Percentiles rank a stretch among this genome's conserved stretches.
These are phyloP conservation scores for Remersonia thermophila DNA, from an alignment of 2,329 filamentous ascomycete species.

Conservation along the genomic window DNA sequence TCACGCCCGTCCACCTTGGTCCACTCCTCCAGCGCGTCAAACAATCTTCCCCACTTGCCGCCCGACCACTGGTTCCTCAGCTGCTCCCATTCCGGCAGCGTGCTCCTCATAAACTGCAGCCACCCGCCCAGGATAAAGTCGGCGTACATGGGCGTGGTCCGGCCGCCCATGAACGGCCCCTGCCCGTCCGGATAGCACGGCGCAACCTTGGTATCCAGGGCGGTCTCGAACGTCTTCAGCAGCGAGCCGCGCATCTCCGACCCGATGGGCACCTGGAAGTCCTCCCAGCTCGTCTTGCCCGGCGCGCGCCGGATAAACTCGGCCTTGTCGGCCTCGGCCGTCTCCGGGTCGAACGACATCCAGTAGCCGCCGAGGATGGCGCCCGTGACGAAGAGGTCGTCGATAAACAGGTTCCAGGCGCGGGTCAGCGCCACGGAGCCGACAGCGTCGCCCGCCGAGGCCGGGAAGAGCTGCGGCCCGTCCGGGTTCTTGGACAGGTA, in stretches of 20 bases:
- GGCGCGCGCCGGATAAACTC: slow-evolving; percentile 44
- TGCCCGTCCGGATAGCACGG: slow-evolving; percentile 39
- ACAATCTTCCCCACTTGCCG: slow-evolving; percentile 36
- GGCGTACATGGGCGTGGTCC: slow-evolving; percentile 39
- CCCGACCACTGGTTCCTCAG: slow-evolving; percentile 32
- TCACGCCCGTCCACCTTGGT: no score
- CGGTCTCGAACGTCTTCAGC: slow-evolving; percentile 34
- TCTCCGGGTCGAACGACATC: slow-evolving; percentile 35
- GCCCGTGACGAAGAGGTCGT: slow-evolving; percentile 30
- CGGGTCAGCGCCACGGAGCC: no score
- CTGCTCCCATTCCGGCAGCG: slow-evolving; percentile 25
- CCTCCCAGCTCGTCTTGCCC: slow-evolving; percentile 32
- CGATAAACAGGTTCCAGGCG: slow-evolving; percentile 21
- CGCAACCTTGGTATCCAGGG: slow-evolving; percentile 25
- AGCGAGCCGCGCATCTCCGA: slow-evolving; percentile 34
- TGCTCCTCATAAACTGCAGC: slow-evolving; percentile 23
- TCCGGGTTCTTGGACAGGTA: slow-evolving; percentile 34
- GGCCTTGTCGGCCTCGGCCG: slow-evolving; percentile 31
- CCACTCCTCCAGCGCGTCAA: slow-evolving; percentile 30
- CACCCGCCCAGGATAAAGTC: slow-evolving; percentile 36
- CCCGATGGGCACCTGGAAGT: slow-evolving; percentile 31
- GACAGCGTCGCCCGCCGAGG: slow-evolving; percentile 15
- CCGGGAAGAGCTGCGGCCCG: slow-evolving; percentile 37
- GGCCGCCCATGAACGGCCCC: slow-evolving; percentile 47
- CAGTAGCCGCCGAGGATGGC: slow-evolving; percentile 24